Evolutionary conservation across 116 monocot species (phyloP).

Genomic region (Phalaenopsis hybrid): DNA sequence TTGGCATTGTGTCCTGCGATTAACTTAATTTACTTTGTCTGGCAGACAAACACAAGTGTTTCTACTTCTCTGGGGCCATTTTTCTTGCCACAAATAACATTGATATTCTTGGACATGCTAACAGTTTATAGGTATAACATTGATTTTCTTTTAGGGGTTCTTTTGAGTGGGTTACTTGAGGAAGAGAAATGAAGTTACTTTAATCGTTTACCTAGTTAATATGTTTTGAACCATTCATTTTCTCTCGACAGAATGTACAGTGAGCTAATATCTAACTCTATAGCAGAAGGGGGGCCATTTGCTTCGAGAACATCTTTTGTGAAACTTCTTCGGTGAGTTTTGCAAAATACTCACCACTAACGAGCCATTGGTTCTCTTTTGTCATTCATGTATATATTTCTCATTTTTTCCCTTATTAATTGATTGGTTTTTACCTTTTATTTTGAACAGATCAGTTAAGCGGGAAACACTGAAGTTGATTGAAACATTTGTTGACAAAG

Average conservation of each 20-base stretch:
- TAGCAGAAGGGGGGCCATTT: slow-evolving; percentile 95
- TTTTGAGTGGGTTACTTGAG: neutral
- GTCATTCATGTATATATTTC: neutral
- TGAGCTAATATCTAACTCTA: slow-evolving; percentile 91
- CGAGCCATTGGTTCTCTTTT: neutral
- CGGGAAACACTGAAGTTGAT: slow-evolving; percentile 92
- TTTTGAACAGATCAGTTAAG: slow-evolving; percentile 76
- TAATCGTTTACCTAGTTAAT: neutral
- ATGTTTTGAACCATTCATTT: neutral
- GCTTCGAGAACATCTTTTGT: slow-evolving; percentile 94
- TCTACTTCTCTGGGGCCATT: slow-evolving; percentile 77
- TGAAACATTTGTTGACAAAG: slow-evolving; percentile 96
- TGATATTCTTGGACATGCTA: slow-evolving; percentile 98
- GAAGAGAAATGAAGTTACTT: slow-evolving; percentile 1
- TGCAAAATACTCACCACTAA: neutral
- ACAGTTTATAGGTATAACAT: slow-evolving; percentile 75
- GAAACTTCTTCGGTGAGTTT: slow-evolving; percentile 80
- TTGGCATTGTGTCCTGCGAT: slow-evolving; percentile 6
- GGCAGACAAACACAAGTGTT: slow-evolving; percentile 97
- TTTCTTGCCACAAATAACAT: slow-evolving; percentile 87
- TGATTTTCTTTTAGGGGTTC: neutral
- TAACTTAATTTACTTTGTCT: slow-evolving; percentile 11
- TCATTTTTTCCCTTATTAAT: neutral
- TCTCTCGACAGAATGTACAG: slow-evolving; percentile 87
- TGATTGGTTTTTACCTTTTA: neutral